These are phyloP conservation scores for Parietaria judaica DNA, from an alignment of 306 rosid genomes.

Conservation along the genomic window DNA sequence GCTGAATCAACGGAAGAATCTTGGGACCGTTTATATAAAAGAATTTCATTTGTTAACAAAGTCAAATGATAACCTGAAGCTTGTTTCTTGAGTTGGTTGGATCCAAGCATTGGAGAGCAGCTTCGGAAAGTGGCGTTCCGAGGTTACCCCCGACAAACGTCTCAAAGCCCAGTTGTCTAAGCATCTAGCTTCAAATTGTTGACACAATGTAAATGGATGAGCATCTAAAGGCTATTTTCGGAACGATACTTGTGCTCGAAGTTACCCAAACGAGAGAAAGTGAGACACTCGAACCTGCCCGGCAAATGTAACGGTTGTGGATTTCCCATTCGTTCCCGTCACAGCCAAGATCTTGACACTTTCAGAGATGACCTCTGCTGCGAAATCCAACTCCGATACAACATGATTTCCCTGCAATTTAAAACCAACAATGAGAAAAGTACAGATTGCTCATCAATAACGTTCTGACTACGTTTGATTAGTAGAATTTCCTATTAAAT, in stretches of 20 bases:
- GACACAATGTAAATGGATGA: constrained; percentile 2
- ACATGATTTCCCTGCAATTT: constrained; percentile 15
- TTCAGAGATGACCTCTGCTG: constrained; percentile 22
- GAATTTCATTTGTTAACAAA: neutral
- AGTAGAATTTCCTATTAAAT: too few relatives aligned
- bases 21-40: neutral
- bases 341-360: constrained; percentile 29
- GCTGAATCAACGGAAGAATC: constrained; percentile 5
- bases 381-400: constrained; percentile 31
- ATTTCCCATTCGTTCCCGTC: constrained; percentile 35
- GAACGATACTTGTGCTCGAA: too few relatives aligned
- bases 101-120: constrained; percentile 22
- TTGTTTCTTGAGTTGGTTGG: constrained; percentile 13
- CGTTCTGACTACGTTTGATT: too few relatives aligned
- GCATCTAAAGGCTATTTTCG: too few relatives aligned
- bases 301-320: constrained; percentile 28
- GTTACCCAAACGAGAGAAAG: too few relatives aligned
- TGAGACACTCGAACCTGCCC: constrained; percentile 23
- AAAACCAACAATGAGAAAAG: too few relatives aligned
- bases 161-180: constrained; percentile 17
- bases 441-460: too few relatives aligned
- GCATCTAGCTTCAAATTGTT: constrained; percentile 23
- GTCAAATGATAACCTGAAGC: constrained; percentile 12
- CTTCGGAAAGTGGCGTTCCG: constrained; percentile 28
- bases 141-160: constrained; percentile 30